Conservation (phyloP, 805 yeast genomes). For the Barnettozyma populi region DNA sequence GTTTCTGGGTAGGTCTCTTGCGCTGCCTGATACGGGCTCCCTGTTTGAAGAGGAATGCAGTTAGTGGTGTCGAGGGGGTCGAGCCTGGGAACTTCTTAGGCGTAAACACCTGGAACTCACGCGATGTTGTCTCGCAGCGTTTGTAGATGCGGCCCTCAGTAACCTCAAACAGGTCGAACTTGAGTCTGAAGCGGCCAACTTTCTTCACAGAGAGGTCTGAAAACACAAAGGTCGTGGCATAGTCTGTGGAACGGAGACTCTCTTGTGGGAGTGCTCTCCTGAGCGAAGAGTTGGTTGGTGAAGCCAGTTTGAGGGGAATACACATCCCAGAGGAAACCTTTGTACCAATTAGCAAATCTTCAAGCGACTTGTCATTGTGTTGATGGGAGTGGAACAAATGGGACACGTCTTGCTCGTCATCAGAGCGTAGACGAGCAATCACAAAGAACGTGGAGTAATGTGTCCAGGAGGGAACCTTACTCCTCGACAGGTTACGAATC, state of each 20-base stretch:
- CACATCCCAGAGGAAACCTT: conserved; percentile 24
- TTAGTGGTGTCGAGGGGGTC: conserved; percentile 23
- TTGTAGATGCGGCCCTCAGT: conserved; percentile 19
- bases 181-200: conserved; percentile 24
- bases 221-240: conserved; percentile 27
- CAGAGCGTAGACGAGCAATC: conserved; percentile 15
- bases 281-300: conserved; percentile 12
- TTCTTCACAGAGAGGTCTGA: conserved; percentile 27
- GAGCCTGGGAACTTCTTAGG: conserved; percentile 31
- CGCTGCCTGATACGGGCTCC: conserved; percentile 30
- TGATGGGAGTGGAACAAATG: conserved; percentile 3
- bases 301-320: conserved; percentile 14
- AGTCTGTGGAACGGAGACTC: conserved; percentile 15
- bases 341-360: conserved; percentile 21
- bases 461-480: conserved; percentile 21
- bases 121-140: conserved; percentile 15
- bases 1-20: conserved; percentile 27
- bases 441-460: conserved; percentile 26
- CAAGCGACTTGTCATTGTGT: conserved; percentile 6
- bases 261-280: conserved; percentile 14
- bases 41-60: conserved; percentile 26
- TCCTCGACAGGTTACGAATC: conserved; percentile 13
- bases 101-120: conserved; percentile 24
- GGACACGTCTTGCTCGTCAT: conserved; percentile 5
- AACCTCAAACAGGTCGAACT: conserved; percentile 27